Evolutionary conservation across 352 stramenopile species (phyloP).

Genomic region (Phytophthora sojae): DNA sequence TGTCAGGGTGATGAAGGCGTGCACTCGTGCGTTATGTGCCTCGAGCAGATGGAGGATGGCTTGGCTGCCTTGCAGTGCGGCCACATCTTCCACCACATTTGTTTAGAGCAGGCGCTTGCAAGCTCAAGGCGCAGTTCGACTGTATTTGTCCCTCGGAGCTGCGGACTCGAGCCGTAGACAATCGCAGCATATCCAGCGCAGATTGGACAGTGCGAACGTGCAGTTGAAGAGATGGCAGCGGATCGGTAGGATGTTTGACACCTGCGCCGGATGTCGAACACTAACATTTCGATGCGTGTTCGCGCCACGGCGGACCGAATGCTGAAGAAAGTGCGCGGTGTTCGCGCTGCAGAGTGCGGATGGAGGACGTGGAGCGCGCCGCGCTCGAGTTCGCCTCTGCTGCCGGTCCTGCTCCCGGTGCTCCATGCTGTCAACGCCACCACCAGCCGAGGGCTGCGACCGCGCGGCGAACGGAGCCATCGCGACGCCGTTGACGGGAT

Average conservation of each 20-base stretch:
- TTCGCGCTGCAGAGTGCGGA: slow-evolving; percentile 16
- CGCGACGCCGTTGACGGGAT: background rate
- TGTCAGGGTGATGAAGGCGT: background rate
- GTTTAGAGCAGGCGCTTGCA: slow-evolving; percentile 31
- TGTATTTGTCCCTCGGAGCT: slow-evolving; percentile 40
- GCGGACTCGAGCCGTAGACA: background rate
- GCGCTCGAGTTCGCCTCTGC: slow-evolving; percentile 13
- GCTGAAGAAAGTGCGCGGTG: slow-evolving; percentile 31
- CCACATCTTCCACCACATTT: slow-evolving; percentile 55
- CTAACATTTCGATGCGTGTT: slow-evolving; percentile 28
- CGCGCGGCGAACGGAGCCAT: background rate
- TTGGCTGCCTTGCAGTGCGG: slow-evolving; percentile 46
- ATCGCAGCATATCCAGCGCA: slow-evolving; percentile 29
- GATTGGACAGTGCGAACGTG: slow-evolving; percentile 30
- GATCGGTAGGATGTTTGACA: slow-evolving; percentile 41
- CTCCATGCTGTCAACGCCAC: slow-evolving; percentile 17
- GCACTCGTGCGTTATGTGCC: slow-evolving; percentile 46
- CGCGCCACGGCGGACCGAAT: slow-evolving; percentile 11
- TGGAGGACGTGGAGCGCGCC: slow-evolving; percentile 23
- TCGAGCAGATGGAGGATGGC: slow-evolving; percentile 42
- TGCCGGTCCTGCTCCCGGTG: background rate
- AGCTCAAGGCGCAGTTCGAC: slow-evolving; percentile 12
- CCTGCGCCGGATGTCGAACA: slow-evolving; percentile 1
- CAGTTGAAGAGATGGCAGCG: slow-evolving; percentile 43
- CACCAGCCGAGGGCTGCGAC: slow-evolving; percentile 3